Evolutionary conservation across 1,139 yeast species (phyloP), one percentile per base, ranked within the genome.

Genomic region (Kodamaea sp.): DNA sequence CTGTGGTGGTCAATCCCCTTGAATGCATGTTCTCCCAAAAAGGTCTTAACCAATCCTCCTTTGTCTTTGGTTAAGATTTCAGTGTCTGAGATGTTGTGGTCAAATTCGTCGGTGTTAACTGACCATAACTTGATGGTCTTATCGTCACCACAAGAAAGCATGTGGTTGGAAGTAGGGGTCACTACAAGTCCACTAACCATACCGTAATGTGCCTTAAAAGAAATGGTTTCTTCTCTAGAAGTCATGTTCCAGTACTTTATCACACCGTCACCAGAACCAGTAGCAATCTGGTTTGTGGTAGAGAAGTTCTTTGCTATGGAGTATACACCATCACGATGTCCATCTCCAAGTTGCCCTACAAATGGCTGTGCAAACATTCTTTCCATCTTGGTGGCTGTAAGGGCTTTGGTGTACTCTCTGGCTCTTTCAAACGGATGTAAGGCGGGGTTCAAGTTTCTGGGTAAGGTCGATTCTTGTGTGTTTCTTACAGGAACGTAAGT

Each of bases 341-440:
- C 98, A 47, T 80, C 77, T 2, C 99, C 98, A 23, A 94, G 66
- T 57, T 94, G 97, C 1, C 96, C 97, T 13, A 94, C 73, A 60
- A 94, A 92, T 5, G 99, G 99, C 55, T 90, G 90, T 0, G 99
- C 98, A 74, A 94, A 92, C 87, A 92, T 84, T 48, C 97, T 73
- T 55, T 90, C 97, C 64, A 94, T 63, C 59, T 94, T 94, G 12
- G 97, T 90, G 16, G 98, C 97, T 39, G 89, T 90, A 35, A 94
- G 64, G 1, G 98, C 98, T 47, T 90, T 78, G 12, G 97, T 87
- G 55, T 94, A 94, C 61, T 94, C 98, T 56, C 98, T 73, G 4
- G 97, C 97, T 47, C 97, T 73, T 63, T 94, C 97, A 54, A 92
- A 92, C 0, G 97, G 98, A 63, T 94, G 99, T 33, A 92, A 70